A percentile compares a stretch with the other conserved stretches of the same genome.
Conservation (phyloP, 305 asterid species). For the Caryopteris hybrid region DNA sequence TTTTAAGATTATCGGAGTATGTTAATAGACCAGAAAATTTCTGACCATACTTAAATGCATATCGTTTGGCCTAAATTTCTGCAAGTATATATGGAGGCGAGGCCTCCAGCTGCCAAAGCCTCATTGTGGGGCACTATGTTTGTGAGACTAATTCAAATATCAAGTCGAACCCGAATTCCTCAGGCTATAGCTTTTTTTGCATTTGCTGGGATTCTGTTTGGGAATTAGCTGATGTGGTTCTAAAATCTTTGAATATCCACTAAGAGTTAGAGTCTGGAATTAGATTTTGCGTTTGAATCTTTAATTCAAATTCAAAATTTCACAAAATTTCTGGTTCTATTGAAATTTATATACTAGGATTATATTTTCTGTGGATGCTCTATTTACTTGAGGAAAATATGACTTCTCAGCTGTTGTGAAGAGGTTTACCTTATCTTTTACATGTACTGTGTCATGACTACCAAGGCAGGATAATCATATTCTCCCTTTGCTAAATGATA, state of each 20-base stretch:
- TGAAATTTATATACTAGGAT: not conserved
- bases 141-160: not conserved
- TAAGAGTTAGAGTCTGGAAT: not conserved
- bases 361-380: not conserved
- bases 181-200: not conserved
- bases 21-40: not conserved
- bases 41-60: not conserved
- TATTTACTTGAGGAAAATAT: not conserved
- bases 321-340: not conserved
- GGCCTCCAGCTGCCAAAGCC: not conserved
- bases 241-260: not conserved
- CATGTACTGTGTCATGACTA: not conserved
- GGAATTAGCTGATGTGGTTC: not conserved
- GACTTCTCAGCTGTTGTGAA: not conserved
- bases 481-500: not conserved
- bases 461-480: not conserved
- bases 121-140: not conserved
- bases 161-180: not conserved
- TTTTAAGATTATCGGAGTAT: not conserved
- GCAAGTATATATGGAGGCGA: not conserved
- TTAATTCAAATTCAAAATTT: not conserved
- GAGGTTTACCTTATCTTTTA: not conserved
- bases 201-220: not conserved
- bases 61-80: not conserved
- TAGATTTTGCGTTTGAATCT: not conserved